These are phyloP conservation scores for Psilocybe azurescens DNA, from an alignment of 768 basidiomycete species.

Conservation along the genomic window DNA sequence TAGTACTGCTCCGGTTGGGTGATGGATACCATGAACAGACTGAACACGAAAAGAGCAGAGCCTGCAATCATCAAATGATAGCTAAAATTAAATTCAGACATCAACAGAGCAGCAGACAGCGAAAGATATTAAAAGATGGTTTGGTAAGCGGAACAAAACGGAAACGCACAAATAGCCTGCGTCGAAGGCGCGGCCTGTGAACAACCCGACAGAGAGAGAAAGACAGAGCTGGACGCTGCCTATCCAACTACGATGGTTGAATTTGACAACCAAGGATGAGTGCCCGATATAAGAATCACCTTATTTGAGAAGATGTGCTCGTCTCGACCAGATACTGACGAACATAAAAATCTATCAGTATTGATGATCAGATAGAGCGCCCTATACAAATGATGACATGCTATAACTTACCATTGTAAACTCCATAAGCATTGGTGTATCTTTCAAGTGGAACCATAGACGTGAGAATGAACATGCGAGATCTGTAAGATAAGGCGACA, in stretches of 20 bases:
- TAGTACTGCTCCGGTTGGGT: conserved; percentile 43
- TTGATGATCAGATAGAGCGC: conserved; percentile 22
- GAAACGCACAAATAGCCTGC: conserved; percentile 31
- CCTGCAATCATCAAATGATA: conserved; percentile 51
- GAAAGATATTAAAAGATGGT: conserved; percentile 5
- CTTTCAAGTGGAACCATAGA: conserved; percentile 15
- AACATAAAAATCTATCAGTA: conserved; percentile 33
- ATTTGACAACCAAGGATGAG: neutral
- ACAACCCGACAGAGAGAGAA: conserved; percentile 26
- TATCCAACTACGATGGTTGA: conserved; percentile 27
- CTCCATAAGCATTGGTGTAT: conserved; percentile 35
- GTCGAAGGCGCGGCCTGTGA: conserved; percentile 31
- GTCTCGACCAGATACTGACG: conserved; percentile 31
- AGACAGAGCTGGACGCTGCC: conserved; percentile 31
- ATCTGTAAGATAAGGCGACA: neutral
- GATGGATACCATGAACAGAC: conserved; percentile 53
- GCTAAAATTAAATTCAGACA: conserved; percentile 27
- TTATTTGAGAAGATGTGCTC: conserved; percentile 32
- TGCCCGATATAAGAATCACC: conserved; percentile 17
- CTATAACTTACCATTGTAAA: conserved; percentile 35
- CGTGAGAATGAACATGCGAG: neutral
- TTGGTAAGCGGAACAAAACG: neutral
- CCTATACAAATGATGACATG: conserved; percentile 18
- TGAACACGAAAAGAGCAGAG: conserved; percentile 46
- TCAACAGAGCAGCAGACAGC: neutral